A percentile compares a stretch with the other conserved stretches of the same genome.
Conservation (phyloP, 176 grass and related monocot species). For the Bonia amplexicaulis region DNA sequence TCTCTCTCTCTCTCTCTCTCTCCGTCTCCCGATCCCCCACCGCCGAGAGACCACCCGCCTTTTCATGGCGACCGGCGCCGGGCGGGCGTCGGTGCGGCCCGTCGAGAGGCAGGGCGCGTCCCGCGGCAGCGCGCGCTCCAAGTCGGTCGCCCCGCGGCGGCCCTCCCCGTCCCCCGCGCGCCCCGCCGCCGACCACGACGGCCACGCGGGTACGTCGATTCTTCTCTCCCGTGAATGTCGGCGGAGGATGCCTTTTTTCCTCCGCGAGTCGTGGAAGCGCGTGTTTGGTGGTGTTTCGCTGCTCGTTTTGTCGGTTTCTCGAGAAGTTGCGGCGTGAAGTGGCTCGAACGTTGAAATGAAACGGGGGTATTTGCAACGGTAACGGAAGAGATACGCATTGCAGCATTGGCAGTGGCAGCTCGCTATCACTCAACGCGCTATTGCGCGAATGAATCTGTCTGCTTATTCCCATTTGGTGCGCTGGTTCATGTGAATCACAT, state of each 20-base stretch:
- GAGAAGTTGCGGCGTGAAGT: background rate
- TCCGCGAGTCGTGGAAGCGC: background rate
- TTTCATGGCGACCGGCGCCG: conserved; percentile 25
- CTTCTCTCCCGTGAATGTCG: background rate
- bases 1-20: background rate
- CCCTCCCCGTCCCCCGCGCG: conserved; percentile 30
- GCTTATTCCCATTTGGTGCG: background rate
- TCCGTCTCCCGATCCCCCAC: background rate
- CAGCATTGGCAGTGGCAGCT: background rate
- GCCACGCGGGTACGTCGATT: background rate
- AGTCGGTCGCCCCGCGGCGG: conserved; percentile 29
- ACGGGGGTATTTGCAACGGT: background rate
- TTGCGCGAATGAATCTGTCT: background rate
- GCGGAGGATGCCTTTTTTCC: background rate
- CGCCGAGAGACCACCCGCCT: background rate
- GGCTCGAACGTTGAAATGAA: background rate
- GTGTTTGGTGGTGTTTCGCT: background rate
- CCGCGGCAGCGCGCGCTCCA: conserved; percentile 24
- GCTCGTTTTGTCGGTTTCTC: background rate
- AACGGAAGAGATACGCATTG: background rate
- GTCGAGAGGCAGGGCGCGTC: conserved; percentile 22
- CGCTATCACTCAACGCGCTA: background rate
- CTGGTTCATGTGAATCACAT: background rate
- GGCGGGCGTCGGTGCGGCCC: conserved; percentile 16
- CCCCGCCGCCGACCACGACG: background rate